Conservation (phyloP, 306 rosid genomes). For the Acacia melanoxylon region DNA sequence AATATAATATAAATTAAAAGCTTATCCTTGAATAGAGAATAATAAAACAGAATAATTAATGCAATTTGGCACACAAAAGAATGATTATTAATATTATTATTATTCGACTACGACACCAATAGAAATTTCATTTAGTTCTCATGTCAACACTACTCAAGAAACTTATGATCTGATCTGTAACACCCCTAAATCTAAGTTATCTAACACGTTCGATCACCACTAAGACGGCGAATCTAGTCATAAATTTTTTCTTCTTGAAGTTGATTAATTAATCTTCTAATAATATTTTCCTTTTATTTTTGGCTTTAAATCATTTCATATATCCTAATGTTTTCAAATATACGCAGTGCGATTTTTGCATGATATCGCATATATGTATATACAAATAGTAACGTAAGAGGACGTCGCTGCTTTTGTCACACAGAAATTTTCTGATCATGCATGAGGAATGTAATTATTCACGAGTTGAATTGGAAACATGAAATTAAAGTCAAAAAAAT, state of each 20-base stretch:
- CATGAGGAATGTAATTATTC: background rate
- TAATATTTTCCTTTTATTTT: background rate
- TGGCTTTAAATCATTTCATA: background rate
- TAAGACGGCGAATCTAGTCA: slow-evolving; percentile 1
- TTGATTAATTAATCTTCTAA: background rate
- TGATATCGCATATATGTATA: background rate
- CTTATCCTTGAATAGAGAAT: background rate
- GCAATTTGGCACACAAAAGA: slow-evolving; percentile 4
- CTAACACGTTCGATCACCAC: background rate
- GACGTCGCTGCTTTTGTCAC: background rate
- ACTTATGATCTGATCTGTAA: background rate
- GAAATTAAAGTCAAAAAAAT: no score
- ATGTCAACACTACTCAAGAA: background rate
- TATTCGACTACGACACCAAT: background rate
- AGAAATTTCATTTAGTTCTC: background rate
- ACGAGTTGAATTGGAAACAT: background rate
- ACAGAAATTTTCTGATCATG: background rate
- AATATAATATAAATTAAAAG: slow-evolving; percentile 1
- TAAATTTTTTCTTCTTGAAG: background rate
- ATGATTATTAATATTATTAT: background rate
- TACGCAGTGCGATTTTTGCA: background rate
- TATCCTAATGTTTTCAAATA: background rate
- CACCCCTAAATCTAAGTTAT: background rate
- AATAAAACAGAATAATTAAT: background rate
- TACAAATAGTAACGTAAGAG: background rate